Conservation (phyloP, 2,329 filamentous ascomycete genomes). For the Chrysoporthe cubensis region DNA sequence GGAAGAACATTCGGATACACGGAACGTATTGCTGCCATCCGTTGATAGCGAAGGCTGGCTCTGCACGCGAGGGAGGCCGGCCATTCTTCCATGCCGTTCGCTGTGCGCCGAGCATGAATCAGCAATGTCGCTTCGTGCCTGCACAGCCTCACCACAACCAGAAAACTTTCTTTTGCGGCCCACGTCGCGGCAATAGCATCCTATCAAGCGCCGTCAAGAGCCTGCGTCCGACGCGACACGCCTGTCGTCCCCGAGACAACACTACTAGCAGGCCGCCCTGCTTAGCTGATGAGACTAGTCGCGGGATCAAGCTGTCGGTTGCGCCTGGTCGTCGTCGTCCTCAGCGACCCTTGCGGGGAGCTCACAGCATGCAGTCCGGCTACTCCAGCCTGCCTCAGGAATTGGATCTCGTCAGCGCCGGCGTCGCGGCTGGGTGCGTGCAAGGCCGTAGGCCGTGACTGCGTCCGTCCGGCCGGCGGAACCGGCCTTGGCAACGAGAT, state of each 20-base stretch:
- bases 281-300: background rate
- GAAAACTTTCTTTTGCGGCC: background rate
- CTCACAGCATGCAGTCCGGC: background rate
- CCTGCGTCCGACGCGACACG: background rate
- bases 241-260: background rate
- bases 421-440: background rate
- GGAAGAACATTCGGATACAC: background rate
- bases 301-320: background rate
- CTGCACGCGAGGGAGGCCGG: background rate
- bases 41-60: background rate
- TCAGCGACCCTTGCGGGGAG: background rate
- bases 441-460: background rate
- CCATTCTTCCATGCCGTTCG: background rate
- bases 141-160: slow-evolving; percentile 2
- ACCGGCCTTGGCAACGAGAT: background rate
- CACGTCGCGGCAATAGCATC: background rate
- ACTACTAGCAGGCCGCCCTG: background rate
- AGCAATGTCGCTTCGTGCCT: slow-evolving; percentile 2
- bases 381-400: background rate
- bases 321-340: background rate
- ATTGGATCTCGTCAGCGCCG: background rate
- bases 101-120: background rate
- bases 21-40: background rate
- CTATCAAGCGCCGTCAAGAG: background rate
- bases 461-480: background rate